Evolutionary conservation across 306 rosid species (phyloP).

Genomic region (Cucurbita pepo): DNA sequence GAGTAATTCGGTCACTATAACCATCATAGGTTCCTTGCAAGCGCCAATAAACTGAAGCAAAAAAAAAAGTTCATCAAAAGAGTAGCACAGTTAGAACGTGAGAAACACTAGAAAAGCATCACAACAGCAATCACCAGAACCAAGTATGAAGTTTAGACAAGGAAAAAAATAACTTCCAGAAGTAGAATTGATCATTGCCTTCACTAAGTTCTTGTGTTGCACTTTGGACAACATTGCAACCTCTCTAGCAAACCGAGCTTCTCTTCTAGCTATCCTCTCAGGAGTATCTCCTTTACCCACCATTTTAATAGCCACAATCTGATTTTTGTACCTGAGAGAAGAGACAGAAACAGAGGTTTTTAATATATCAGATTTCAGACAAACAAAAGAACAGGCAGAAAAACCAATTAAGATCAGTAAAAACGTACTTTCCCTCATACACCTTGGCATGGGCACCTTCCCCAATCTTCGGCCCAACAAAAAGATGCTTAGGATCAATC

Average conservation of each 20-base stretch:
- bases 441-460: slow-evolving; percentile 94
- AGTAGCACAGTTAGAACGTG: background rate
- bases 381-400: background rate
- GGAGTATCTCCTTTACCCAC: slow-evolving; percentile 64
- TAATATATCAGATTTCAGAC: background rate
- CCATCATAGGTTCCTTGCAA: slow-evolving; percentile 93
- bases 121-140: background rate
- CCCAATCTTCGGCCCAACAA: slow-evolving; percentile 89
- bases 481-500: slow-evolving; percentile 72
- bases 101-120: background rate
- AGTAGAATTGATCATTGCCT: slow-evolving; percentile 21
- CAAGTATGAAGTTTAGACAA: background rate
- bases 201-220: slow-evolving; percentile 82
- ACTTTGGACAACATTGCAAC: slow-evolving; percentile 85
- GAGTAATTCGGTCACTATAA: slow-evolving; percentile 86
- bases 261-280: slow-evolving; percentile 59
- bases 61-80: background rate
- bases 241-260: slow-evolving; percentile 80
- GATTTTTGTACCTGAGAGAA: slow-evolving; percentile 55
- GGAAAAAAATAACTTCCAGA: background rate
- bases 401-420: background rate
- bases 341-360: background rate
- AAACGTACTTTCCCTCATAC: slow-evolving; percentile 96
- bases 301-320: slow-evolving; percentile 76
- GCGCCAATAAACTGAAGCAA: slow-evolving; percentile 75